Base-by-base conservation (phyloP, 2,329 filamentous ascomycete genomes). In the Monilinia aucupariae region DNA sequence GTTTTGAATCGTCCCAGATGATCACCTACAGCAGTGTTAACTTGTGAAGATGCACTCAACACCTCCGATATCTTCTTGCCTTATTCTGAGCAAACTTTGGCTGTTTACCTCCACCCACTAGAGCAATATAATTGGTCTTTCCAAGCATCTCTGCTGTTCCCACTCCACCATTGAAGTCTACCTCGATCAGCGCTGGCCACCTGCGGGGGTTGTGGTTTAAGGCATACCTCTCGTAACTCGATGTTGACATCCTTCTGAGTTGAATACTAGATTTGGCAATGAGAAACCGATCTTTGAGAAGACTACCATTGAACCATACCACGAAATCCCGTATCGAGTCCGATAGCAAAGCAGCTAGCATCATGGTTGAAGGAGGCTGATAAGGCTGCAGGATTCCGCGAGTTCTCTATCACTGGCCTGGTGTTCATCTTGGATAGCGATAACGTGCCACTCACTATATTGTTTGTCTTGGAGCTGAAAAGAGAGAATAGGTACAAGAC, bases 51-150 rank as follows among this genome's bases (percentile, higher is more conserved):
- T 17, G 7, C 49, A 56, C 32, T 37, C 30, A 37, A 13, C 9
- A 25, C 15, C 17, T n/a, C 37, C 10, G 20, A 15, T 30, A 52
- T 39, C 22, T 37, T 63, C 68, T 50, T 70, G 87, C 90, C 80
- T 96, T 96, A 76, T 92, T 96, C 73, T 89, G 88, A 17, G 91
- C 87, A 71, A 91, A 94, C 72, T 93, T 93, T 60, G 92, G 91
- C 64, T 87, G 85, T 70, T 84, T 89, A 55, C 94, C 92, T 69
- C 93, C 93, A 67, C 92, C 92, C 62, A 97, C 91, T 12, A 97
- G 82, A 34, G 91, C 93, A 43, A 97, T 81, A 74, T 92, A 96
- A 77, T 93, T 92, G 60, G 90, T 87, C 69, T 86, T 89, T 51
- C 89, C 90, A 74, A 96, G 86, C 90, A 96, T 94, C 75, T 92